Evolutionary conservation across 202 grass and related monocot species (phyloP).

Genomic region (Dendrocalamus latiflorus): DNA sequence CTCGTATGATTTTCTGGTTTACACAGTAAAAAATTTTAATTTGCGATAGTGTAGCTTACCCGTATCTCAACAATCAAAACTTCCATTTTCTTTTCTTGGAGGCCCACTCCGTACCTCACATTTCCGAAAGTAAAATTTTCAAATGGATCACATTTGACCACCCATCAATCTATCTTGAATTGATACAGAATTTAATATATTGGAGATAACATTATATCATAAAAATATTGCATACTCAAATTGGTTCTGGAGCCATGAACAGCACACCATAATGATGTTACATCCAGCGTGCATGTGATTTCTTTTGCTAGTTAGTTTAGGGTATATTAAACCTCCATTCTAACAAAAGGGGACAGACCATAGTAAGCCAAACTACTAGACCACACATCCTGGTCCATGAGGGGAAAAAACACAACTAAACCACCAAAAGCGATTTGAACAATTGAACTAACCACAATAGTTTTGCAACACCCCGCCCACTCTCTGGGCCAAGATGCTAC

Average conservation of each 20-base stretch:
- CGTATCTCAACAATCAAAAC: neutral
- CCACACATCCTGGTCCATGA: neutral
- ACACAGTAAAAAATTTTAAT: too few relatives aligned
- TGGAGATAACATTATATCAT: neutral
- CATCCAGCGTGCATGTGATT: neutral
- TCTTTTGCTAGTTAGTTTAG: neutral
- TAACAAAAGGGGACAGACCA: neutral
- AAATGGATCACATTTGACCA: constrained; percentile 4
- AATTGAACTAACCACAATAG: neutral
- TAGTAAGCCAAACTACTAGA: neutral
- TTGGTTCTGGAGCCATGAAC: constrained; percentile 5
- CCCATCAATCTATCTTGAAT: neutral
- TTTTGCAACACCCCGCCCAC: too few relatives aligned
- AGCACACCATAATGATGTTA: neutral
- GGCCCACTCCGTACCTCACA: neutral
- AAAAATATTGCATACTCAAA: constrained; percentile 2
- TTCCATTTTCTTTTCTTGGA: neutral
- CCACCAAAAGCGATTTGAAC: neutral
- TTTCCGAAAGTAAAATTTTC: neutral
- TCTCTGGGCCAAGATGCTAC: too few relatives aligned
- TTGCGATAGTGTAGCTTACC: too few relatives aligned
- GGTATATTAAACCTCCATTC: neutral
- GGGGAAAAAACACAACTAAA: neutral
- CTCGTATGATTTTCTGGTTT: too few relatives aligned
- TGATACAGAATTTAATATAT: neutral